These are phyloP conservation scores for Clonostachys rhizophaga DNA, from an alignment of 2,329 filamentous ascomycete genomes.

Conservation along the genomic window DNA sequence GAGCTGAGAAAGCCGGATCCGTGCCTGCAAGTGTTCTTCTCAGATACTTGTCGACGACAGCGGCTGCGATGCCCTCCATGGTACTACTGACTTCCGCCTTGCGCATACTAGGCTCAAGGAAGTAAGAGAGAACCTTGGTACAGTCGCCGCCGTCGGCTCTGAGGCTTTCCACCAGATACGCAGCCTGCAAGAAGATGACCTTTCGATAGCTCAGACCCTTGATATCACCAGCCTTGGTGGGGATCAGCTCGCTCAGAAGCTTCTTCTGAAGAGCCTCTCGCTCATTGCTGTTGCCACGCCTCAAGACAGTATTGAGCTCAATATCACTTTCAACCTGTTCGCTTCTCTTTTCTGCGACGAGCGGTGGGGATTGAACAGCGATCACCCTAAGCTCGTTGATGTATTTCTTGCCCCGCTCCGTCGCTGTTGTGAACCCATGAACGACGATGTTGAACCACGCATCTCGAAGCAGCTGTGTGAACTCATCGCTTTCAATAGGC, in stretches of 20 bases:
- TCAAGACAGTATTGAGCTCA: conserved; percentile 88
- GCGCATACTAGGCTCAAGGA: conserved; percentile 83
- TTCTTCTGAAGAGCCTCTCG: conserved; percentile 79
- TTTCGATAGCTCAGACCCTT: conserved; percentile 82
- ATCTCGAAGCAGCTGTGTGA: conserved; percentile 73
- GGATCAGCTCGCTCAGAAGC: conserved; percentile 67
- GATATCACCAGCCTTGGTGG: conserved; percentile 73
- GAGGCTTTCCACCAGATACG: conserved; percentile 83
- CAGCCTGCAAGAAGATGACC: conserved; percentile 85
- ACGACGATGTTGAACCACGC: conserved; percentile 98
- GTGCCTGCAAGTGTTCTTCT: conserved; percentile 67
- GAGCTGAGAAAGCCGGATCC: conserved; percentile 78
- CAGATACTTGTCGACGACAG: conserved; percentile 76
- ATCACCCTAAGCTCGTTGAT: conserved; percentile 75
- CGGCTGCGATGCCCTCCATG: conserved; percentile 61
- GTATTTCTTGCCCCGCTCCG: conserved; percentile 68
- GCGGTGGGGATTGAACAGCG: conserved; percentile 79
- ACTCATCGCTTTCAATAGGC: conserved; percentile 57
- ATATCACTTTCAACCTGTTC: conserved; percentile 95
- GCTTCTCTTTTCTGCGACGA: conserved; percentile 83
- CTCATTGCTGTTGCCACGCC: conserved; percentile 77
- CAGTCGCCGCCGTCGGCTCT: conserved; percentile 85
- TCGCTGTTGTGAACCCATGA: conserved; percentile 79
- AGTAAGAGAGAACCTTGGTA: conserved; percentile 85
- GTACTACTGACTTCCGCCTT: conserved; percentile 57